Conservation (phyloP, 345 rosid species). For the Atalantia buxifolia region DNA sequence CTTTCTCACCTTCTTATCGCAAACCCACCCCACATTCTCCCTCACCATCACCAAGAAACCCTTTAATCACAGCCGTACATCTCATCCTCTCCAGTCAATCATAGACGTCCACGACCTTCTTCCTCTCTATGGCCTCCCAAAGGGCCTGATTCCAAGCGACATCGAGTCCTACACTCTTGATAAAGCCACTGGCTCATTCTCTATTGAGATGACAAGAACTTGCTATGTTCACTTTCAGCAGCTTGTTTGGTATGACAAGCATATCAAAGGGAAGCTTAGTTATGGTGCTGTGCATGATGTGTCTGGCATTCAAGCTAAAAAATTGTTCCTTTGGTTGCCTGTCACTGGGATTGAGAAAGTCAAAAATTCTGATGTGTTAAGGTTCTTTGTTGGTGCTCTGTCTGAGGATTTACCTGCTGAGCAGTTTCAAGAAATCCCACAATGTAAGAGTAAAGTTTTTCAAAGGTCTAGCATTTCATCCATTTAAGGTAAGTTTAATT, state of each 20-base stretch:
- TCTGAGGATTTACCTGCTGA: slow-evolving; percentile 61
- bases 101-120: slow-evolving; percentile 70
- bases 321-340: slow-evolving; percentile 60
- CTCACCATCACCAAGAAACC: slow-evolving; percentile 2
- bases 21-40: slow-evolving; percentile 21
- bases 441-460: slow-evolving; percentile 40
- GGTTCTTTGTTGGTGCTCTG: slow-evolving; percentile 71
- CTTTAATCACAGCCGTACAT: slow-evolving; percentile 8
- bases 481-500: slow-evolving; percentile 19
- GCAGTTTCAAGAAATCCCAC: slow-evolving; percentile 52
- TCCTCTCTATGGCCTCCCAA: slow-evolving; percentile 58
- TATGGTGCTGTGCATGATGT: slow-evolving; percentile 54
- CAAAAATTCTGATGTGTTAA: slow-evolving; percentile 35
- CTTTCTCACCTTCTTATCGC: slow-evolving; percentile 17
- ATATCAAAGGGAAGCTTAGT: slow-evolving; percentile 53
- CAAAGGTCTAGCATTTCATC: slow-evolving; percentile 18
- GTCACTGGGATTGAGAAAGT: slow-evolving; percentile 56
- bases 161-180: slow-evolving; percentile 57
- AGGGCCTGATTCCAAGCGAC: slow-evolving; percentile 61
- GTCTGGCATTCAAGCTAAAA: slow-evolving; percentile 67
- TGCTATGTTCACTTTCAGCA: slow-evolving; percentile 63
- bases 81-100: neutral
- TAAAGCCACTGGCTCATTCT: slow-evolving; percentile 46
- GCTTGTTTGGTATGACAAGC: slow-evolving; percentile 49
- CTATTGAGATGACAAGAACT: slow-evolving; percentile 30